These are phyloP conservation scores for Fusarium algeriense DNA, from an alignment of 2,329 filamentous ascomycete species.

Conservation along the genomic window DNA sequence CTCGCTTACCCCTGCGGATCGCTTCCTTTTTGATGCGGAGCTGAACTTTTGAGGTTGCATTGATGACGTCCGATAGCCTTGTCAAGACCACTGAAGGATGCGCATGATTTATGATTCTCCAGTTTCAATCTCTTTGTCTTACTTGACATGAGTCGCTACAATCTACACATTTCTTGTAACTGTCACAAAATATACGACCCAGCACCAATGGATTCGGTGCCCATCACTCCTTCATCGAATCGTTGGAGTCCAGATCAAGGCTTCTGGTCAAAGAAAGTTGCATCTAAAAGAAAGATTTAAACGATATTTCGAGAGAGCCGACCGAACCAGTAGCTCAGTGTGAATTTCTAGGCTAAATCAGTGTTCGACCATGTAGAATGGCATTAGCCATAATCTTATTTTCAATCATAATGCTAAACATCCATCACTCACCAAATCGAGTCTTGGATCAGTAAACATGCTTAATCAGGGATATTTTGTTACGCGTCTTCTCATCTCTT, in stretches of 20 bases:
- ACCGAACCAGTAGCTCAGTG: not conserved
- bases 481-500: not conserved
- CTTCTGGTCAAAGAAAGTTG: no score
- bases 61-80: not conserved
- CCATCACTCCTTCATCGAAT: not conserved
- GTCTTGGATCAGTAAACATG: not conserved
- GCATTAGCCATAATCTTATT: not conserved
- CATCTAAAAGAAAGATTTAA: accelerated
- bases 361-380: not conserved
- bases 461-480: not conserved
- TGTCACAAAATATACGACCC: not conserved
- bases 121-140: not conserved
- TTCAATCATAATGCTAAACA: no score
- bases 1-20: conserved; percentile 2
- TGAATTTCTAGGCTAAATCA: accelerated
- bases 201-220: not conserved
- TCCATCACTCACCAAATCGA: not conserved
- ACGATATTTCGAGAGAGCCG: accelerated
- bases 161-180: not conserved
- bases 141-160: not conserved
- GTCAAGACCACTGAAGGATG: not conserved
- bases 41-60: not conserved
- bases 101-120: not conserved
- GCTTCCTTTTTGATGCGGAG: not conserved
- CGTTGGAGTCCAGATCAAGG: accelerated